Conservation (phyloP, 148 eudicot genomes). For the Chenopodium formosanum region DNA sequence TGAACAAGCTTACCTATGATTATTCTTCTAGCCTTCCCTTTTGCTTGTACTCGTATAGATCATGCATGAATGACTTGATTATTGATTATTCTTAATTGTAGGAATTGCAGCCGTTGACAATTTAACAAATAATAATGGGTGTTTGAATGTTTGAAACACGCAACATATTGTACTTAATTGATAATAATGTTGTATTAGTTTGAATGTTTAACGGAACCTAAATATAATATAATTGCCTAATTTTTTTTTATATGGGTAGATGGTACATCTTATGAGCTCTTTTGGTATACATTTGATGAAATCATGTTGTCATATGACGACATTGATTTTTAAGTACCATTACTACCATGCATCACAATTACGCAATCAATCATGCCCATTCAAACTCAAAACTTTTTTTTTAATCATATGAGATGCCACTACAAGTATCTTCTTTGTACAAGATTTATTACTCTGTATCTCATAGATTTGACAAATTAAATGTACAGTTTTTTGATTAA, state of each 20-base stretch:
- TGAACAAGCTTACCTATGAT: not conserved
- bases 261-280: not conserved
- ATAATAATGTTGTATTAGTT: not conserved
- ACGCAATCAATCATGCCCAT: too few species aligned
- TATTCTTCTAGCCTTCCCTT: too few species aligned
- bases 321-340: not conserved
- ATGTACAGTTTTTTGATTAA: too few species aligned
- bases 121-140: not conserved
- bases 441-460: too few species aligned
- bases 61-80: too few species aligned
- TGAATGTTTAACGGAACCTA: not conserved
- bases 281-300: not conserved
- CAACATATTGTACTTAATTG: not conserved
- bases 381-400: too few species aligned
- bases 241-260: not conserved
- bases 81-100: not conserved
- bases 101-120: not conserved
- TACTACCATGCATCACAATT: too few species aligned
- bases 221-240: not conserved
- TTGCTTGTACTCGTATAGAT: too few species aligned
- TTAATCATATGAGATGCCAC: too few species aligned
- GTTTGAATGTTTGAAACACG: not conserved
- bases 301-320: conserved; percentile 14
- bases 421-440: too few species aligned
- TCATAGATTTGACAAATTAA: too few species aligned